Evolutionary conservation across 495 filamentous ascomycete genomes (phyloP).

Genomic region (Xylaria telfairii): DNA sequence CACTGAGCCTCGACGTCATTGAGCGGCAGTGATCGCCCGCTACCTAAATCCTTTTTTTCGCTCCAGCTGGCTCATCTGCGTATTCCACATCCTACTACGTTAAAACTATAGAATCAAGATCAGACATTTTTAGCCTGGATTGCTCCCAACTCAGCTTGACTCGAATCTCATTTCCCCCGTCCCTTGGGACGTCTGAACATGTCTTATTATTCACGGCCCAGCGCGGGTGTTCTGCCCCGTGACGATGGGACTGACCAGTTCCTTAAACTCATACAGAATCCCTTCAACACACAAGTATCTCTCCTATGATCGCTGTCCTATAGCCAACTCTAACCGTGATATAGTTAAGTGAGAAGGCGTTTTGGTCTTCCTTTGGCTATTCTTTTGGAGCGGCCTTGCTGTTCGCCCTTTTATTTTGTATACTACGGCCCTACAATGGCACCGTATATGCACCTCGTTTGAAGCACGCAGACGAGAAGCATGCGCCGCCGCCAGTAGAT

Average conservation of each 20-base stretch:
- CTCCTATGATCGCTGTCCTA: not conserved
- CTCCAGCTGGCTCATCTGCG: not conserved
- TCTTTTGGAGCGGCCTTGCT: constrained; percentile 60
- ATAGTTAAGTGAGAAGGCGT: constrained; percentile 54
- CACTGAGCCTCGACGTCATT: constrained; percentile 19
- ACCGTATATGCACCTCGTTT: constrained; percentile 82
- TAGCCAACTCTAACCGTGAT: not conserved
- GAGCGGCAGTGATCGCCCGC: not conserved
- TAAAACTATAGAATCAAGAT: not conserved
- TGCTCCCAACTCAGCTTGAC: not conserved
- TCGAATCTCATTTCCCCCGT: not conserved
- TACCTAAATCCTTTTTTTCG: not conserved
- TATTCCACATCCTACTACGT: constrained; percentile 3
- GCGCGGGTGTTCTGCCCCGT: constrained; percentile 6
- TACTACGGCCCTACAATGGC: constrained; percentile 77
- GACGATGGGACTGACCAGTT: constrained; percentile 33
- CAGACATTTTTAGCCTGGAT: not conserved
- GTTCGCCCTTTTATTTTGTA: constrained; percentile 72
- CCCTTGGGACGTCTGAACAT: constrained; percentile 3
- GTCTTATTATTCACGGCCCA: not conserved
- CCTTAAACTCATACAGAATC: constrained; percentile 50
- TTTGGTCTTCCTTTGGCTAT: constrained; percentile 73
- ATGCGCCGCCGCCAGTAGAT: constrained; percentile 74
- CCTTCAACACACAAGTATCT: constrained; percentile 48
- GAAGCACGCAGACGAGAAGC: constrained; percentile 77